Base-by-base conservation (phyloP, 2,329 filamentous ascomycete species). In the Thermothelomyces thermophilus region DNA sequence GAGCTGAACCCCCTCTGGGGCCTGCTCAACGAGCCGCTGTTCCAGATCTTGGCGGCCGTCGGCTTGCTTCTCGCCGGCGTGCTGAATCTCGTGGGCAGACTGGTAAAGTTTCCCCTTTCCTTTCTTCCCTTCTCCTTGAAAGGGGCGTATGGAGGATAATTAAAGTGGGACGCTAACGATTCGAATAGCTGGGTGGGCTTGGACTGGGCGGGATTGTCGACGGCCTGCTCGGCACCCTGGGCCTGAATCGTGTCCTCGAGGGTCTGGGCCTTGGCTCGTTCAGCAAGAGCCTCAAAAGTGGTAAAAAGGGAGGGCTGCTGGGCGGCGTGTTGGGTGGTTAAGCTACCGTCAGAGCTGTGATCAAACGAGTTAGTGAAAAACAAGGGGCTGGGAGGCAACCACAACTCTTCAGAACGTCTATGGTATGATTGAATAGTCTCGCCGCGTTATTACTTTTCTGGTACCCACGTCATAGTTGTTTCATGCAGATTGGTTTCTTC, bases 41-140 rank as follows among this genome's bases (percentile, higher is more conserved):
- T 90, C 77, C 90, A 96, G 76, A 95, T 95, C 64, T 78, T 95
- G 42, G 88, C 90, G 8, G 90, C 87, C 10, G 90, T 95, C 40
- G 90, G 90, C 19, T 71, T 95, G 52, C 69, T 95, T 56, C 74
- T 96, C 53, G 83, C 75, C 45, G 90, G 90, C 66, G 90, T 96
- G 0, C 75, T 96, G 6, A 86, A 86, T 37, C 77, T 96, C 1
- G 88, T 95, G 17, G 90, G 89, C 49, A 83, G 83, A 63, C 71
- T 95, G 53, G 70, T 77, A 62, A 68, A 70, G 63, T 22, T 43
- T 16, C 6, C 28, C 16, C 19, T 30, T 24, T 10, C 36, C 17
- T 13, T n/a, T n/a, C 2, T 16, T 11, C 33, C 33, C 16, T 1
- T 9, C 24, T 26, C 24, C 9, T 26, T 26, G 9, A 9, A 26